Base-by-base conservation (phyloP, 495 filamentous ascomycete species). In the Parachaetomium inaequale region DNA sequence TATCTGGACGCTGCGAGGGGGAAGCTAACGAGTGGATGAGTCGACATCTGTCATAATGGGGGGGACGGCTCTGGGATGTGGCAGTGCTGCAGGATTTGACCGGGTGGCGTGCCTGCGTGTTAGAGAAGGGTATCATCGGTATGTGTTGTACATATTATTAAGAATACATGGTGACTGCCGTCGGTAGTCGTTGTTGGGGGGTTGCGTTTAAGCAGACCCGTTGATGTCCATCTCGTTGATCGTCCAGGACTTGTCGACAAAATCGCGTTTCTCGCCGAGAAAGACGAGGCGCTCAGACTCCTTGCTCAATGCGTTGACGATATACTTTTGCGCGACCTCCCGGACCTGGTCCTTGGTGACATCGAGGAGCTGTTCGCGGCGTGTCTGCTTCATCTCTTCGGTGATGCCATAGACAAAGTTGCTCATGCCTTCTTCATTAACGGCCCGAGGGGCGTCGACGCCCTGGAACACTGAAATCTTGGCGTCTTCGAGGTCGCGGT, bases 391-490 rank as follows among this genome's bases (percentile, higher is more conserved):
- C 93, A 98, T 96, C 61, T 91, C 90, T 55, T 93, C 85, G 32
- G 88, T 89, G 53, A 98, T 82, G 23, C 91, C 90, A 61, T 85
- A 89, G 74, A 94, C 76, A 75, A 98, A 98, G 61, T 87, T 83
- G 38, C 82, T 79, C 83, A 95, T 86, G 29, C 94, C 94, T 64
- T 97, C 93, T 36, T 88, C 81, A 69, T 87, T 92, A n/a, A 97
- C 92, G 56, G 87, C 87, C 59, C 88, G 78, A 3, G 94, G 94
- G 3, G 93, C 93, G 76, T 98, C 94, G n/a, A 97, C 84, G n/a
- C 84, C 79, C 71, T 98, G 92, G 81, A 98, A 98, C 47, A 96
- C 88, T 40, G 89, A 89, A 54, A 98, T 82, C 75, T 98, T 97
- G 36, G 94, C 95, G 70, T 98, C 95, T 72, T 97, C 93, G 15